These are phyloP conservation scores for Backusella macrospora DNA, from an alignment of 192 early-diverging fungal species.

Conservation along the genomic window DNA sequence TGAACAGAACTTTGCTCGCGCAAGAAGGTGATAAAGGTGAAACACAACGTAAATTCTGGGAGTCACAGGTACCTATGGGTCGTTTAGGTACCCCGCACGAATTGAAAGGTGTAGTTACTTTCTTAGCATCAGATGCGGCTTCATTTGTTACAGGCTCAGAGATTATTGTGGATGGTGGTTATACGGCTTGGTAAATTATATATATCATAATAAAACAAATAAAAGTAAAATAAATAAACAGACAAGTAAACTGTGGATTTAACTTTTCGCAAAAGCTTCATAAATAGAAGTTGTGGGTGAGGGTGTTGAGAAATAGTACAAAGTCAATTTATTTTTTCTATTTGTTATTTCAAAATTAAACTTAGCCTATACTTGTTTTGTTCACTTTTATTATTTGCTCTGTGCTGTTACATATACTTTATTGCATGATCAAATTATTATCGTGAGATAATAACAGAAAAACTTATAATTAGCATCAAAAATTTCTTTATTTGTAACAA, in stretches of 20 bases:
- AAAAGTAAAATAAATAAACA: background rate
- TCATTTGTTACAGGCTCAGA: conserved; percentile 57
- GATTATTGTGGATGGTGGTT: conserved; percentile 42
- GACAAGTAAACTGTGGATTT: background rate
- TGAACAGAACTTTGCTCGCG: conserved; percentile 32
- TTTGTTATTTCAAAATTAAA: background rate
- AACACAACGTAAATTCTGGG: conserved; percentile 26
- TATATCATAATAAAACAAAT: background rate
- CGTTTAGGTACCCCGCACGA: conserved; percentile 38
- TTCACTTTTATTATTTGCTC: background rate
- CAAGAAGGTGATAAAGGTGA: conserved; percentile 30
- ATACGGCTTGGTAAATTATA: conserved; percentile 28
- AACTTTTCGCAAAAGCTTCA: too few species aligned
- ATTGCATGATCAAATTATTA: background rate
- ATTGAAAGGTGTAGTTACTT: conserved; percentile 48
- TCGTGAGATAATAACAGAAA: background rate
- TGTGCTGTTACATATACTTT: background rate
- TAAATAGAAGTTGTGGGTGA: too few species aligned
- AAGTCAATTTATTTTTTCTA: background rate
- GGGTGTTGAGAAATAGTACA: background rate
- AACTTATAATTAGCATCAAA: too few species aligned
- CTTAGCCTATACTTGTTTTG: background rate
- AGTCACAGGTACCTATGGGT: conserved; percentile 25
- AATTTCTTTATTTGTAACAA: background rate
- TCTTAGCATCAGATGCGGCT: conserved; percentile 65